phyloP scores from a whole-genome alignment of 1,284 basidiomycete species.

The Melanopsichium pennsylvanicum region DNA sequence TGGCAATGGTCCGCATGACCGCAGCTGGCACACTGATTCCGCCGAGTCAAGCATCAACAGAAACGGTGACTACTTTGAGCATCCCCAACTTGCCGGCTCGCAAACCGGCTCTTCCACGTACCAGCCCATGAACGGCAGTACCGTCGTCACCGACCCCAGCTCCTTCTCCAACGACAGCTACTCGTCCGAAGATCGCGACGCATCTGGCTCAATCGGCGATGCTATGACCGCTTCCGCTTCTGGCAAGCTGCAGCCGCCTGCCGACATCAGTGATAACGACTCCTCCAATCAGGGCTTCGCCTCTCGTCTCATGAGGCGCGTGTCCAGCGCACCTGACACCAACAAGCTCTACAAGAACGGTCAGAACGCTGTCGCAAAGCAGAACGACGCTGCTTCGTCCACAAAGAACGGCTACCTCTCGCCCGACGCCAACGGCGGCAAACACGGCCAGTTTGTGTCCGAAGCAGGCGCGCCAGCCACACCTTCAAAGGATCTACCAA shows the following conservation, averaged over 20 bases:
- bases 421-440: constrained; percentile 68
- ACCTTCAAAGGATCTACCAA: constrained; percentile 18
- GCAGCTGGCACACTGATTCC: constrained; percentile 33
- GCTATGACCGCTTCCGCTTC: constrained; percentile 39
- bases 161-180: constrained; percentile 59
- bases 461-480: constrained; percentile 21
- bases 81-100: constrained; percentile 19
- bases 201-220: constrained; percentile 33
- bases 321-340: constrained; percentile 94
- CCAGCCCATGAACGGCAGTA: constrained; percentile 51
- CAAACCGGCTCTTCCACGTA: constrained; percentile 38
- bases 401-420: constrained; percentile 58
- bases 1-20: constrained; percentile 12
- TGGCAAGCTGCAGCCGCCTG: constrained; percentile 42
- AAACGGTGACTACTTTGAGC: constrained; percentile 24
- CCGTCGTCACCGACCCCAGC: constrained; percentile 55
- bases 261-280: constrained; percentile 31
- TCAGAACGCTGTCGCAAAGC: constrained; percentile 17
- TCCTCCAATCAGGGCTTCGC: constrained; percentile 32
- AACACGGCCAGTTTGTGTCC: constrained; percentile 22
- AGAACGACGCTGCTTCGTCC: constrained; percentile 5
- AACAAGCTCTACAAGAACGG: constrained; percentile 79
- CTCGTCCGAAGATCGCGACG: constrained; percentile 44
- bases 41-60: constrained; percentile 21
- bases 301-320: constrained; percentile 74